A percentile compares a stretch with the other conserved stretches of the same genome.
phyloP scores from a whole-genome alignment of 139 green algal species.

The Chlorella sp. region DNA sequence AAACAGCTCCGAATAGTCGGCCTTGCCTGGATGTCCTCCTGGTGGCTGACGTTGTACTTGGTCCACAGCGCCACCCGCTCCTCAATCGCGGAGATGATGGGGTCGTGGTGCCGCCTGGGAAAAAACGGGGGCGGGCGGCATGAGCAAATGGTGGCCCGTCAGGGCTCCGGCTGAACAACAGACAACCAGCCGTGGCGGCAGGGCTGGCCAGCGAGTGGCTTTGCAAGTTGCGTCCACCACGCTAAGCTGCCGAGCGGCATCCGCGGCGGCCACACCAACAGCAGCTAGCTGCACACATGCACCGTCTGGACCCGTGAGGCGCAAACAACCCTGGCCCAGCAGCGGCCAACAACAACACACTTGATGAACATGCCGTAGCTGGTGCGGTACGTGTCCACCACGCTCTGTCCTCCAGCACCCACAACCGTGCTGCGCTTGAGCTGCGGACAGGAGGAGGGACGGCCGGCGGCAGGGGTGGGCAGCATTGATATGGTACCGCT shows the following conservation, averaged over 20 bases:
- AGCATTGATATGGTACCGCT: background rate
- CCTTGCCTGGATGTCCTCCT: constrained; percentile 85
- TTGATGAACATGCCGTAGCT: constrained; percentile 78
- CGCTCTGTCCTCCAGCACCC: constrained; percentile 57
- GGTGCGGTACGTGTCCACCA: constrained; percentile 75
- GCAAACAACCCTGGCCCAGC: too few relatives aligned
- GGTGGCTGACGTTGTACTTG: constrained; percentile 67
- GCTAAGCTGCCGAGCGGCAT: too few relatives aligned
- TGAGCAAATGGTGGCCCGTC: too few relatives aligned
- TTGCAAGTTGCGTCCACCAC: too few relatives aligned
- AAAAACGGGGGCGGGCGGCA: too few relatives aligned
- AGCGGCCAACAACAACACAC: background rate
- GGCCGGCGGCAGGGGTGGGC: background rate
- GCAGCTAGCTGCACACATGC: too few relatives aligned
- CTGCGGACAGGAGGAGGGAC: constrained; percentile 47
- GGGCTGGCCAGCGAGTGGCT: too few relatives aligned
- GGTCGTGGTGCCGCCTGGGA: constrained; percentile 68
- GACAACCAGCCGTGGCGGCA: too few relatives aligned
- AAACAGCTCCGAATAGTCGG: too few relatives aligned
- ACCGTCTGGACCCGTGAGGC: too few relatives aligned
- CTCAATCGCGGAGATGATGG: constrained; percentile 67
- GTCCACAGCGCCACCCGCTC: constrained; percentile 75
- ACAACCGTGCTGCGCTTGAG: constrained; percentile 85
- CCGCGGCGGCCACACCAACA: too few relatives aligned
- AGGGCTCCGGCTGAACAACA: too few relatives aligned